phyloP scores from a whole-genome alignment of 2,329 filamentous ascomycete genomes.

The Trichoderma pleuroti region DNA sequence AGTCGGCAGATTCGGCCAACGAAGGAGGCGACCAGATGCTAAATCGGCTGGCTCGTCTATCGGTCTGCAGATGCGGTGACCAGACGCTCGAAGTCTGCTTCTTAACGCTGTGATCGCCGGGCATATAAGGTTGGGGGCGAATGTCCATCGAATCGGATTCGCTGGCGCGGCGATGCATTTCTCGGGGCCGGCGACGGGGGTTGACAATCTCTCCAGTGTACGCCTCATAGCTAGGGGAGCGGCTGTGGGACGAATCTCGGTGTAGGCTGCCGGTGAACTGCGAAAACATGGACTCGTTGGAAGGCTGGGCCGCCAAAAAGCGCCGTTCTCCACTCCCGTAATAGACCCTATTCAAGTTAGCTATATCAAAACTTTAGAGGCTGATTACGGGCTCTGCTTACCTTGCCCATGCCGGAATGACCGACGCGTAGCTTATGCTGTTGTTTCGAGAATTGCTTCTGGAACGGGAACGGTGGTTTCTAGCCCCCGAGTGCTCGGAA shows the following conservation, averaged over 20 bases:
- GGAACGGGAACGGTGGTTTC: constrained; percentile 53
- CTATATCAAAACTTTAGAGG: background rate
- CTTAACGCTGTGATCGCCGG: constrained; percentile 31
- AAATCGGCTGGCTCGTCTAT: constrained; percentile 55
- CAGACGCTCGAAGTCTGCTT: constrained; percentile 61
- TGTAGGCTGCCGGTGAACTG: constrained; percentile 47
- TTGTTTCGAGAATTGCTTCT: constrained; percentile 47
- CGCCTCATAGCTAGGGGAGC: constrained; percentile 49
- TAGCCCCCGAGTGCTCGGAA: constrained; percentile 47
- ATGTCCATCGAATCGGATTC: constrained; percentile 41
- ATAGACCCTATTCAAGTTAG: constrained; percentile 51
- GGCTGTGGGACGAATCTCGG: constrained; percentile 43
- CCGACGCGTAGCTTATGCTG: constrained; percentile 40
- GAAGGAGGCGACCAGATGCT: constrained; percentile 74
- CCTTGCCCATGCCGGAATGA: constrained; percentile 55
- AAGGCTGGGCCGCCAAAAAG: constrained; percentile 44
- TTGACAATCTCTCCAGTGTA: constrained; percentile 45
- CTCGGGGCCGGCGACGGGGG: constrained; percentile 43
- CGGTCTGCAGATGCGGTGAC: constrained; percentile 68
- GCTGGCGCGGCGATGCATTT: constrained; percentile 27
- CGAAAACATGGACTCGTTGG: constrained; percentile 46
- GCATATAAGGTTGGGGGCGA: constrained; percentile 32
- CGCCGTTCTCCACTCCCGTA: constrained; percentile 64
- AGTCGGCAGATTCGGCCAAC: constrained; percentile 60
- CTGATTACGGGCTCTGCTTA: constrained; percentile 27